Conservation (phyloP, 176 grass and related monocot genomes). For the Rhipidocladum racemiflorum region DNA sequence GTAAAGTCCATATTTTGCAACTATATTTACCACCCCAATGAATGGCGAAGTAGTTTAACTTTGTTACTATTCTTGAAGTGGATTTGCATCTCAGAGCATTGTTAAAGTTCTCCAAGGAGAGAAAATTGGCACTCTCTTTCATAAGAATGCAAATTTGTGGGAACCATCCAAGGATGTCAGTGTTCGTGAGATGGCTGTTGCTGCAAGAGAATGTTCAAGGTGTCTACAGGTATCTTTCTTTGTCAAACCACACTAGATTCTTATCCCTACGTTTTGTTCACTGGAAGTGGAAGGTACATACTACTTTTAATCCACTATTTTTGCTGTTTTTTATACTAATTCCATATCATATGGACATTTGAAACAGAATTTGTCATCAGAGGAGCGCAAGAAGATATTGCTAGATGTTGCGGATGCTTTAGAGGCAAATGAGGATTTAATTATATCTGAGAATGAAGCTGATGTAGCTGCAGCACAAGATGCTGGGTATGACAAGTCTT, state of each 20-base stretch:
- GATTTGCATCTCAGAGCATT: conserved; percentile 73
- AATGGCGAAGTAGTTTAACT: conserved; percentile 13
- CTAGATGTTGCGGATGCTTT: conserved; percentile 82
- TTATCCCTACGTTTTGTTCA: neutral
- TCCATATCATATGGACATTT: neutral
- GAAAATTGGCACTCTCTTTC: conserved; percentile 92
- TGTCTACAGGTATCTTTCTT: conserved; percentile 56
- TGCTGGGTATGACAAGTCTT: conserved; percentile 71
- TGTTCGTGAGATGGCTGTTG: conserved; percentile 76
- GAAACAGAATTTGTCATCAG: conserved; percentile 72
- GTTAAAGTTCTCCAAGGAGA: conserved; percentile 83
- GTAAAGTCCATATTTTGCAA: neutral
- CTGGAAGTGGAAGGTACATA: neutral
- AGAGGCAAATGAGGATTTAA: conserved; percentile 64
- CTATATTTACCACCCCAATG: neutral
- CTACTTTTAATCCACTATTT: neutral
- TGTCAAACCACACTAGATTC: neutral
- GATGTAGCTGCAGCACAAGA: conserved; percentile 70
- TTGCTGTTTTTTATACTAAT: neutral
- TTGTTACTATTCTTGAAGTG: conserved; percentile 52
- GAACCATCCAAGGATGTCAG: conserved; percentile 49
- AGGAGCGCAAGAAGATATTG: conserved; percentile 82
- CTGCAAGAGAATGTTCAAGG: conserved; percentile 81
- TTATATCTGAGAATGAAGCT: conserved; percentile 81
- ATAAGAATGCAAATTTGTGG: conserved; percentile 64